Base-by-base conservation (phyloP, 176 grass and related monocot species). In the Dendrocalamus sinicus region DNA sequence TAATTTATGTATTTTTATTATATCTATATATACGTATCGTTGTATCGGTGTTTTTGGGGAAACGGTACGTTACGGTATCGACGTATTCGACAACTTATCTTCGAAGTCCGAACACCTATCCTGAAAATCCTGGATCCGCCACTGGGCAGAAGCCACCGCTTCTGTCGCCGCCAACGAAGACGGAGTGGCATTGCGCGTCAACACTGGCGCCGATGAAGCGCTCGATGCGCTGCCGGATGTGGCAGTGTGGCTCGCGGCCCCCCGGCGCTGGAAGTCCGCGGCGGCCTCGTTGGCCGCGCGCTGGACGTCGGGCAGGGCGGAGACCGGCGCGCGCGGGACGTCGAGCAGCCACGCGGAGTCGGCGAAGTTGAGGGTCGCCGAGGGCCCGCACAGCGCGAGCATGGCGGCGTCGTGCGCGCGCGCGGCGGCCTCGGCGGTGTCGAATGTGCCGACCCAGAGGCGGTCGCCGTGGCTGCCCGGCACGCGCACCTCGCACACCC, bases 371-470 rank as follows among this genome's bases (percentile, higher is more conserved):
- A 94, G 83, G 64, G 40, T 17, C 8, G 84, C 84, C 6, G 70
- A 17, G 12, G 26, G 30, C 1, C 89, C 83, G 60, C 78, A 60
- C 13, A 94, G 88, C 32, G 86, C 86, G 79, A 98, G 86, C 58
- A 85, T 75, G 23, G 91, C 89, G 24, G 90, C 91, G 74, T 98
- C 95, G 88, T 93, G 91, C 8, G 91, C 91, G 37, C 92, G 86
- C 43, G 95, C 95, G 64, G 95, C 95, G 52, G 75, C 90, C 75
- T 97, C 92, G 64, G 95, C 95, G 35, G 87, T 89, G 78, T 86
- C 87, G 78, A 97, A 97, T 40, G 95, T 97, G 12, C 95, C 92
- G 14, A 97, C 85, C 95, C 95, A 98, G 59, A 98, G 94, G 67
- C 83, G 79, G 20, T 78, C 82, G 0, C 84, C 84, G 67, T 86